These are phyloP conservation scores for Nematocida parisii DNA, from an alignment of 371 early-diverging fungal genomes.

Conservation along the genomic window DNA sequence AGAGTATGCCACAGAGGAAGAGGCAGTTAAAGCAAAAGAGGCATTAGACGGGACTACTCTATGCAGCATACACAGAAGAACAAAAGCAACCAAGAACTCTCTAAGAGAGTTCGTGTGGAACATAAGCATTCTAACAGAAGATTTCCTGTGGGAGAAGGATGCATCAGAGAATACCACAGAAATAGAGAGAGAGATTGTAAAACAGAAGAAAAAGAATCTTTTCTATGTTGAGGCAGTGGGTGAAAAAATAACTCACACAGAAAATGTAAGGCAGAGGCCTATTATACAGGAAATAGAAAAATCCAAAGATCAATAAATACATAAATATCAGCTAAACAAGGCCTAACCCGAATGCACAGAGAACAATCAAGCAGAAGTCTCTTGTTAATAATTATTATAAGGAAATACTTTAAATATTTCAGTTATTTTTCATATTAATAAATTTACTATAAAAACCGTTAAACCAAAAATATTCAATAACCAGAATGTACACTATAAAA, in stretches of 20 bases:
- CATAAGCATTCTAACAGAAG: background rate
- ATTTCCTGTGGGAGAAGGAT: slow-evolving; percentile 49
- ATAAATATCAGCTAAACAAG: background rate
- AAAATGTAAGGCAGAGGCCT: slow-evolving; percentile 16
- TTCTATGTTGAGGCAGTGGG: slow-evolving; percentile 36
- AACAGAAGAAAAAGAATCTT: slow-evolving; percentile 39
- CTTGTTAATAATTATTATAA: too few relatives aligned
- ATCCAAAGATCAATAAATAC: too few relatives aligned
- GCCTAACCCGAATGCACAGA: background rate
- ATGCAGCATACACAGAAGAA: slow-evolving; percentile 21
- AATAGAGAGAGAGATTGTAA: slow-evolving; percentile 37
- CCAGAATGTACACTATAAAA: too few relatives aligned
- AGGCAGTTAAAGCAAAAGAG: slow-evolving; percentile 22
- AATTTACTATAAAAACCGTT: too few relatives aligned
- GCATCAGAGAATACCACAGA: background rate
- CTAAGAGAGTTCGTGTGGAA: slow-evolving; percentile 39
- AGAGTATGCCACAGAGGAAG: background rate
- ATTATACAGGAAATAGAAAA: background rate
- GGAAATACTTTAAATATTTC: too few relatives aligned
- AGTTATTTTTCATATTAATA: too few relatives aligned
- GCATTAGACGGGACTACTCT: slow-evolving; percentile 42
- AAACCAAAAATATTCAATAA: too few relatives aligned
- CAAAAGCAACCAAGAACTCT: background rate
- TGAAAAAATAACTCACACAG: slow-evolving; percentile 3
- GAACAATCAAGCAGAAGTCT: background rate